A percentile compares a stretch with the other conserved stretches of the same genome.
These are phyloP conservation scores for Trametes villosa DNA, from an alignment of 768 basidiomycete species.

Conservation along the genomic window DNA sequence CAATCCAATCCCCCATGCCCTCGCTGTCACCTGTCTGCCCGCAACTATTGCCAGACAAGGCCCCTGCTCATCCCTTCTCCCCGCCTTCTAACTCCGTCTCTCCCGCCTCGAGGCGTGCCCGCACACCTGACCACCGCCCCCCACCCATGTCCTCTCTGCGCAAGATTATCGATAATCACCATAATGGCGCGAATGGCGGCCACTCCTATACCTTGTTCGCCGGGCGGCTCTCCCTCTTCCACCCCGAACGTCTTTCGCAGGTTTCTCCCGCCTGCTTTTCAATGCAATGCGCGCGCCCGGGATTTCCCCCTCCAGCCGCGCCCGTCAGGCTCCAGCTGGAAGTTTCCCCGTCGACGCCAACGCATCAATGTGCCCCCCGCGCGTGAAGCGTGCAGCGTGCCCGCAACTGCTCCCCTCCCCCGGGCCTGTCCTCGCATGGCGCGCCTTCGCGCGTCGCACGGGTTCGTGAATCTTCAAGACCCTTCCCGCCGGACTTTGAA, in stretches of 20 bases:
- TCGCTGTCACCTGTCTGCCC: background rate
- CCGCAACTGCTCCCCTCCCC: background rate
- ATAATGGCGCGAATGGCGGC: background rate
- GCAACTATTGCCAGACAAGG: background rate
- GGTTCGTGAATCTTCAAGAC: slow-evolving; percentile 2
- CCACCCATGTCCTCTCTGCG: background rate
- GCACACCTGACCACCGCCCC: background rate
- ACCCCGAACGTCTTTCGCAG: too few species aligned
- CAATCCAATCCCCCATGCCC: background rate
- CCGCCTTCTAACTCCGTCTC: slow-evolving; percentile 8
- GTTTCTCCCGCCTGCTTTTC: too few species aligned
- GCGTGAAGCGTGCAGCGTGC: too few species aligned
- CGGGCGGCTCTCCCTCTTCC: too few species aligned
- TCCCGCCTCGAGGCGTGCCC: slow-evolving; percentile 10
- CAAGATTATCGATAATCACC: background rate
- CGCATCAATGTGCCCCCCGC: too few species aligned
- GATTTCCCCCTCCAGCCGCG: too few species aligned
- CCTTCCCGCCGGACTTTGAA: slow-evolving; percentile 7
- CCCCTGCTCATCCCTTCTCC: background rate
- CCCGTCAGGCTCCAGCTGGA: too few species aligned
- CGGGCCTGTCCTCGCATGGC: too few species aligned
- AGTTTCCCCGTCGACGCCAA: too few species aligned
- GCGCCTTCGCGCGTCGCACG: background rate
- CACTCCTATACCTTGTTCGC: background rate
- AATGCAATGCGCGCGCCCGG: too few species aligned